Conservation (phyloP, 2,329 filamentous ascomycete genomes). For the Epichloe hybrida region DNA sequence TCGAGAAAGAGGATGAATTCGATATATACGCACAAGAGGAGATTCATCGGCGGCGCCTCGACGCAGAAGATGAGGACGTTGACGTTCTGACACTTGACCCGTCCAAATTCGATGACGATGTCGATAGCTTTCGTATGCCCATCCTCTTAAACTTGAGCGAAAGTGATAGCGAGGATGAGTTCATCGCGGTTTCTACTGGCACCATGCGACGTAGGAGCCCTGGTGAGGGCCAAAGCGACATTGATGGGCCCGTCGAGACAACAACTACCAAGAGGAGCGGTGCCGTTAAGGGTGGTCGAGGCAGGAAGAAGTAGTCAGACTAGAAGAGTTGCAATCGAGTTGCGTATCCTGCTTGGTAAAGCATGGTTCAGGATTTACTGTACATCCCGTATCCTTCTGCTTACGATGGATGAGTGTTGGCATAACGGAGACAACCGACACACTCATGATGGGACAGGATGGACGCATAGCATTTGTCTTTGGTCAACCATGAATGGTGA, state of each 20-base stretch:
- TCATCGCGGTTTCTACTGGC: conserved; percentile 53
- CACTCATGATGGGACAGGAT: background rate
- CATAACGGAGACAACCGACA: background rate
- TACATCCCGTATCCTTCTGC: background rate
- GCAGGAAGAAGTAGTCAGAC: conserved; percentile 24
- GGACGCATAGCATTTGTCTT: too few relatives aligned
- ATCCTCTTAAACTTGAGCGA: conserved; percentile 86
- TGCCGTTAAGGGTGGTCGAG: conserved; percentile 23
- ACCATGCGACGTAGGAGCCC: conserved; percentile 81
- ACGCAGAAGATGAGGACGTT: conserved; percentile 85
- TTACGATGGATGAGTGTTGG: background rate
- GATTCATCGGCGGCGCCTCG: conserved; percentile 77
- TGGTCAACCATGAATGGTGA: background rate
- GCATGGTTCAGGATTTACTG: background rate
- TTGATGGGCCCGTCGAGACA: conserved; percentile 36
- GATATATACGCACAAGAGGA: conserved; percentile 95
- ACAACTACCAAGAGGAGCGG: conserved; percentile 25
- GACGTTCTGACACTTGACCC: conserved; percentile 73
- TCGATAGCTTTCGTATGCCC: conserved; percentile 72
- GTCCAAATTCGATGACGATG: conserved; percentile 45
- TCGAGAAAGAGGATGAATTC: conserved; percentile 92
- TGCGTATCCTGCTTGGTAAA: background rate
- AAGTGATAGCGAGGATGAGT: conserved; percentile 91
- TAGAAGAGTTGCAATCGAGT: background rate
- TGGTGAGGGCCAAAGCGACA: conserved; percentile 54